Evolutionary conservation across 768 basidiomycete genomes (phyloP).

Genomic region (Guyanaporus albipodus): DNA sequence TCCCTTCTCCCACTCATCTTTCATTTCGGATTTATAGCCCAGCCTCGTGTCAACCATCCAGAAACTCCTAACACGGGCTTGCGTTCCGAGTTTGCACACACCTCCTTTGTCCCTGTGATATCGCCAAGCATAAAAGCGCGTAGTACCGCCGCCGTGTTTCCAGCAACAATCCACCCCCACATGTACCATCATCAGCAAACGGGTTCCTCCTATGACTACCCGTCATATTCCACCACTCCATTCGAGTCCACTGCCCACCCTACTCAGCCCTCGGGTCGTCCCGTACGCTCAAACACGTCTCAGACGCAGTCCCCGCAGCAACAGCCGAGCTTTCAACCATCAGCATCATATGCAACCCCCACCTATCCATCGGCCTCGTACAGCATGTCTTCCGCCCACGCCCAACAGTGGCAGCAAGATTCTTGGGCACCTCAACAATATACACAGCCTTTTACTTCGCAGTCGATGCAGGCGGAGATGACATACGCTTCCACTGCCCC

Average conservation of each 20-base stretch:
- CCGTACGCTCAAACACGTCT: conserved; percentile 28
- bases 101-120: conserved; percentile 26
- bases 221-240: conserved; percentile 36
- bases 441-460: conserved; percentile 31
- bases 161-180: conserved; percentile 38
- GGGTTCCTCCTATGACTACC: conserved; percentile 48
- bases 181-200: conserved; percentile 50
- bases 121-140: conserved; percentile 30
- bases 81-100: conserved; percentile 28
- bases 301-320: conserved; percentile 33
- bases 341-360: conserved; percentile 29
- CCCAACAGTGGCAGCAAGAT: conserved; percentile 41
- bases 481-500: conserved; percentile 32
- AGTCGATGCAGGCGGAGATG: conserved; percentile 33
- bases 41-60: conserved; percentile 32
- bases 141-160: conserved; percentile 15
- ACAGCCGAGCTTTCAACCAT: conserved; percentile 22
- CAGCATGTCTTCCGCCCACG: conserved; percentile 26
- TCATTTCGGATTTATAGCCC: conserved; percentile 36
- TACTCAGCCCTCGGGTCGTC: conserved; percentile 30
- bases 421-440: conserved; percentile 36
- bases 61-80: conserved; percentile 29
- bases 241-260: conserved; percentile 25
- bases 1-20: conserved; percentile 31
- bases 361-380: conserved; percentile 30